phyloP scores from a whole-genome alignment of 371 early-diverging fungal species.

The Haplosporangium sp. region DNA sequence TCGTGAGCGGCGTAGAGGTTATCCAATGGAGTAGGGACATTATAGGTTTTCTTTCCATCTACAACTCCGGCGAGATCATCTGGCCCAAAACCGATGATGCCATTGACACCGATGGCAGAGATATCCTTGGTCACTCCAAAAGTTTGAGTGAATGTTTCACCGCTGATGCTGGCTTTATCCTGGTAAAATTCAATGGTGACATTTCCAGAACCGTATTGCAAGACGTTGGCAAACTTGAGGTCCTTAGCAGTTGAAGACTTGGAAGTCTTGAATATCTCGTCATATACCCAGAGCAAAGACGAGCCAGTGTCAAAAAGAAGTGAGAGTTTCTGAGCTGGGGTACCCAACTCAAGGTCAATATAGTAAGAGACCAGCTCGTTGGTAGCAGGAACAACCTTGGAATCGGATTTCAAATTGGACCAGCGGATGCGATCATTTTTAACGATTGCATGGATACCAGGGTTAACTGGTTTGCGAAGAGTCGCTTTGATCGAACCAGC shows the following conservation, averaged over 20 bases:
- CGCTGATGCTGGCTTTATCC: constrained; percentile 88
- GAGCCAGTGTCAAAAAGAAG: constrained; percentile 20
- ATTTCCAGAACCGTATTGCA: constrained; percentile 72
- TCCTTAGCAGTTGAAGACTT: constrained; percentile 86
- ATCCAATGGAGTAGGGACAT: constrained; percentile 91
- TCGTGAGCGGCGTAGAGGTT: constrained; percentile 74
- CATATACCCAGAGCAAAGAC: constrained; percentile 25
- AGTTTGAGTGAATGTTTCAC: constrained; percentile 64
- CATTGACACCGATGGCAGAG: constrained; percentile 17
- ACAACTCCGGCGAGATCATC: constrained; percentile 9
- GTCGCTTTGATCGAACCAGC: constrained; percentile 3
- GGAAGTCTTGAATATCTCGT: neutral
- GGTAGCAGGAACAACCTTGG: constrained; percentile 4
- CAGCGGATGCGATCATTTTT: constrained; percentile 1
- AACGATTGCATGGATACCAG: neutral
- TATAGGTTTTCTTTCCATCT: constrained; percentile 77
- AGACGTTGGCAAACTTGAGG: constrained; percentile 82
- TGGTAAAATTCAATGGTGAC: constrained; percentile 88
- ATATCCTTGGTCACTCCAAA: constrained; percentile 79
- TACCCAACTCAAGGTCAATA: constrained; percentile 4
- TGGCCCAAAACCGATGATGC: constrained; percentile 15
- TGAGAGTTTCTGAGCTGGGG: neutral
- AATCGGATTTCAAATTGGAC: constrained; percentile 1
- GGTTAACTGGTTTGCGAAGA: constrained; percentile 3
- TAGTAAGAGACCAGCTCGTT: neutral